Evolutionary conservation across 108 stramenopile genomes (phyloP), one percentile per base, ranked within the genome.

Genomic region (Fistulifera solaris): DNA sequence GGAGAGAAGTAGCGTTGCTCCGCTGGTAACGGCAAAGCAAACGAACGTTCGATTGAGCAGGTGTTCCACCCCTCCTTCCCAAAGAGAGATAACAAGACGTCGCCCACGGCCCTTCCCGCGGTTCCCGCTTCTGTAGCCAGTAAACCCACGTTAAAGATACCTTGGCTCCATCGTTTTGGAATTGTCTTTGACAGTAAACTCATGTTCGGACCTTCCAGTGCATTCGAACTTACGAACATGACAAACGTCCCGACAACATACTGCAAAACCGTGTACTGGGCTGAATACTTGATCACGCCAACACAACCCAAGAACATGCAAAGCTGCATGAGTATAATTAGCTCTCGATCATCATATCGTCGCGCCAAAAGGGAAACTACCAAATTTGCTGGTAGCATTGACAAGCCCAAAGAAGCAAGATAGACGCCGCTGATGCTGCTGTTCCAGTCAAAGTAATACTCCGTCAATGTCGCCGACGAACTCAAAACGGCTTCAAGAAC

Each of bases 41-140:
- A 16, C 54, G 21, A 61, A 51, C 43, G 31, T 31, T 16, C 27
- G 58, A 27, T 75, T 72, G 16, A 79, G 54, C 31, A 75, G 19
- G 16, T 61, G 23, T 7, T 72, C 71, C 23, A 75, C 50, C 78
- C 78, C 39, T 44, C 54, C 17, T 12, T 11, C 15, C 71, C 68
- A 19, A 52, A 55, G 6, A 45, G 17, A 24, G 68, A 51, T 16
- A 79, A 35, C 28, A 65, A 79, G 40, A 75, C 48, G 57, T 81
- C 80, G 19, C 70, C 75, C 43, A 72, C 27, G 23, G 69, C 80
- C 38, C 91, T 60, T 16, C 92, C 92, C 10, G 82, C 41, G 15
- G 88, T 86, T 0, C 87, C 92, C 0, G 86, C 77, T 67, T 94
- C 88, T 23, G 92, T 94, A 21, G 87, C 75, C 11, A 94, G 59